Percentiles rank a stretch among this genome's conserved stretches.
Conservation (phyloP, 1,284 basidiomycete species). For the Ceratobasidium sp. region DNA sequence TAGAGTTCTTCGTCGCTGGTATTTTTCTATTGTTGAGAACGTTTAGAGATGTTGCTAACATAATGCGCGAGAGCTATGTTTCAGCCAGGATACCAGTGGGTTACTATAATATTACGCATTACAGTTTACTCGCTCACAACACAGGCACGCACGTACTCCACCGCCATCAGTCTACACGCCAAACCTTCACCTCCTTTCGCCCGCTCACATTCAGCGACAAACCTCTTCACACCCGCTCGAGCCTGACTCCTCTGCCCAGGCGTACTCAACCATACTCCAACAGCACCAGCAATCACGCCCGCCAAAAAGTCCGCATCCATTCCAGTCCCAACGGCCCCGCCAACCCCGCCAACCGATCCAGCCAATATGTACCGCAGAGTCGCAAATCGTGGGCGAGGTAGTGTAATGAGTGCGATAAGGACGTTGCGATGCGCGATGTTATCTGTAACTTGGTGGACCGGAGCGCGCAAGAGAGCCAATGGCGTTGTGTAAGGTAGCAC, state of each 20-base stretch:
- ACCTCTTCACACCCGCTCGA: slow-evolving; percentile 29
- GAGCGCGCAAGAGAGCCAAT: slow-evolving; percentile 24
- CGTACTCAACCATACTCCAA: slow-evolving; percentile 23
- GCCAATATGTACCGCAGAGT: slow-evolving; percentile 20
- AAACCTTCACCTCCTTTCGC: slow-evolving; percentile 30
- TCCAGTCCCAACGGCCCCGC: slow-evolving; percentile 13
- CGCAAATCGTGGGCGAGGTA: slow-evolving; percentile 27
- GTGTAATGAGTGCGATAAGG: slow-evolving; percentile 20
- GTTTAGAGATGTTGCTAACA: too few species aligned
- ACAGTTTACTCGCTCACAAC: not conserved
- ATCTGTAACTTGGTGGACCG: slow-evolving; percentile 30
- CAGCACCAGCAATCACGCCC: slow-evolving; percentile 33
- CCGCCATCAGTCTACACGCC: slow-evolving; percentile 15
- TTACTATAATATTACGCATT: not conserved
- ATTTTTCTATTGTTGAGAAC: too few species aligned
- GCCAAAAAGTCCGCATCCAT: slow-evolving; percentile 41
- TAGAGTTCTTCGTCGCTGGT: too few species aligned
- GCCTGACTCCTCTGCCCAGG: slow-evolving; percentile 15
- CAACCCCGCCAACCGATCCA: not conserved
- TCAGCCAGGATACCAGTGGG: too few species aligned
- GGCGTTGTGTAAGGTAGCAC: slow-evolving; percentile 7
- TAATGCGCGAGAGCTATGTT: too few species aligned
- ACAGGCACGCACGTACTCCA: slow-evolving; percentile 25
- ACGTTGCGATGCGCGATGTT: slow-evolving; percentile 28
- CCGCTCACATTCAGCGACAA: slow-evolving; percentile 30